These are phyloP conservation scores for Microdochium bolleyi DNA, from an alignment of 2,329 filamentous ascomycete genomes.

Conservation along the genomic window DNA sequence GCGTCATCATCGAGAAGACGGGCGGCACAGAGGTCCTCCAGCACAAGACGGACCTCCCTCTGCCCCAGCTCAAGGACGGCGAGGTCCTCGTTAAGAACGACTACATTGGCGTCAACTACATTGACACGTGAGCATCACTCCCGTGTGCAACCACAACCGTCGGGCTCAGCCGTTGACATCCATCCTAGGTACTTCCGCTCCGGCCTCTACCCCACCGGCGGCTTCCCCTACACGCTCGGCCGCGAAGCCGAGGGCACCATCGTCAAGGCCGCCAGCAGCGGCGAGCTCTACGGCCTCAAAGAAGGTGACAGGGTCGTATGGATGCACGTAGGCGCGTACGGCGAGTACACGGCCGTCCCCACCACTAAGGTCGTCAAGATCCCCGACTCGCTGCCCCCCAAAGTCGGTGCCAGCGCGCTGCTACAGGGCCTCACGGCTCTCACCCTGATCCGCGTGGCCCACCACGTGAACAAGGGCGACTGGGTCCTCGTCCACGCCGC, in stretches of 20 bases:
- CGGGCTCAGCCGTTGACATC: too few relatives aligned
- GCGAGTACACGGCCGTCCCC: constrained; percentile 46
- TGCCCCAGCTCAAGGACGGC: constrained; percentile 60
- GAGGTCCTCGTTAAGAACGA: constrained; percentile 76
- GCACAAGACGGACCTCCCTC: constrained; percentile 61
- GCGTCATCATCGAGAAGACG: constrained; percentile 62
- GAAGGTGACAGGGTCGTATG: constrained; percentile 67
- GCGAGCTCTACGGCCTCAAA: constrained; percentile 43
- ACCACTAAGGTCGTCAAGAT: constrained; percentile 51
- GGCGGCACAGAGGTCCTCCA: constrained; percentile 67
- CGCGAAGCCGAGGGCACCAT: constrained; percentile 72
- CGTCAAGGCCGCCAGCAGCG: constrained; percentile 46
- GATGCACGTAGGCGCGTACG: constrained; percentile 47
- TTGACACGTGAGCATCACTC: constrained; percentile 65
- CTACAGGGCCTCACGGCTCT: constrained; percentile 79
- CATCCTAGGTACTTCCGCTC: constrained; percentile 66
- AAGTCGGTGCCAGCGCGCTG: constrained; percentile 60
- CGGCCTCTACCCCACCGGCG: constrained; percentile 65
- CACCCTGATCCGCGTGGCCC: constrained; percentile 69
- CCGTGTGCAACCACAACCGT: too few relatives aligned
- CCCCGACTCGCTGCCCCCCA: constrained; percentile 51
- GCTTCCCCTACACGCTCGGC: constrained; percentile 68
- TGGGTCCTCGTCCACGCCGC: constrained; percentile 82
- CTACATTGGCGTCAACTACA: constrained; percentile 77
- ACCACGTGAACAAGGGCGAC: constrained; percentile 67